Conservation (phyloP, 306 rosid species). For the cucumber (Cucumis sativus) region DNA sequence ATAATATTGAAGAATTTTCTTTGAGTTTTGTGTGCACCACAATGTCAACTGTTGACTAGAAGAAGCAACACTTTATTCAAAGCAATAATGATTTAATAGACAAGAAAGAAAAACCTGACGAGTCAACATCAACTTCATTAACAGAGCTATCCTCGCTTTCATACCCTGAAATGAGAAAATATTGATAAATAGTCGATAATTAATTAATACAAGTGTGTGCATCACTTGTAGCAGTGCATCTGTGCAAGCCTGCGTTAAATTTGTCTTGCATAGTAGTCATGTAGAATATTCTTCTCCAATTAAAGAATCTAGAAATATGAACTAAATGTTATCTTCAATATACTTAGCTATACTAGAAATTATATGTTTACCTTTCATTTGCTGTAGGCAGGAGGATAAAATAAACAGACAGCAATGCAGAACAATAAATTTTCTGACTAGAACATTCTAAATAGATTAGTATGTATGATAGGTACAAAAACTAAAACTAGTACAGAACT, state of each 20-base stretch:
- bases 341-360: not conserved
- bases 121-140: conserved; percentile 35
- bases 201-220: not conserved
- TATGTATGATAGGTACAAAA: not conserved
- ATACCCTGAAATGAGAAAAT: conserved; percentile 35
- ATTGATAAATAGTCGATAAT: not conserved
- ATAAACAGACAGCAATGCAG: not conserved
- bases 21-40: no score
- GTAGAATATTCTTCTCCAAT: not conserved
- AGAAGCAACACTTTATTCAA: not conserved
- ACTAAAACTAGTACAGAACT: not conserved
- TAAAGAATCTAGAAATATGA: not conserved
- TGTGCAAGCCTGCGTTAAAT: not conserved
- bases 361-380: not conserved
- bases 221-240: not conserved
- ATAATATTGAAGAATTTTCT: no score
- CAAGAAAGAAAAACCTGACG: conserved; percentile 25
- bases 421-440: not conserved
- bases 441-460: not conserved
- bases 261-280: not conserved
- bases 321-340: not conserved
- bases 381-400: not conserved
- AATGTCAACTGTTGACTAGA: not conserved
- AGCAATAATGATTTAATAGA: not conserved
- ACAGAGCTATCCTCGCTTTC: conserved; percentile 63